Evolutionary conservation across 306 rosid species (phyloP).

Genomic region (Chamaecrista fasciculata): DNA sequence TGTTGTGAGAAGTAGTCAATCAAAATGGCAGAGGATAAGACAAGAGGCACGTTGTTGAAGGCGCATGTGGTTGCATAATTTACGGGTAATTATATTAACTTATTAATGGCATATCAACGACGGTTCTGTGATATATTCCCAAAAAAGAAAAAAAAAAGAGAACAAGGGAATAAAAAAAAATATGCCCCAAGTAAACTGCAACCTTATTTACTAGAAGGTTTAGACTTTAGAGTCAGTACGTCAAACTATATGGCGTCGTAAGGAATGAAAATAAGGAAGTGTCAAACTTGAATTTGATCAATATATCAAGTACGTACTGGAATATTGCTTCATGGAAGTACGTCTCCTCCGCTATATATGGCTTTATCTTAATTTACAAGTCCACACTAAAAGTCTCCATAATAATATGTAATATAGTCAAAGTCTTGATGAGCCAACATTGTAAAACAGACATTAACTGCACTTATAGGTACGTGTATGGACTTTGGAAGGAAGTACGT

Average conservation of each 20-base stretch:
- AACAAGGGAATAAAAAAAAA: not conserved
- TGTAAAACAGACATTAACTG: not conserved
- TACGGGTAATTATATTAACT: not conserved
- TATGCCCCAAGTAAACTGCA: not conserved
- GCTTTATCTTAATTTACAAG: not conserved
- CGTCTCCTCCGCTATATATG: not conserved
- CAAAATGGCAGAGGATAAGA: not conserved
- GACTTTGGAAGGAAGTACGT: no score
- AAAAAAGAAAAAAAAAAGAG: not conserved
- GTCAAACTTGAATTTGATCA: not conserved
- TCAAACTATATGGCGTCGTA: not conserved
- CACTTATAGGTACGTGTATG: no score
- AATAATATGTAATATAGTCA: no score
- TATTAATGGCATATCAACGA: not conserved
- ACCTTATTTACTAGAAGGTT: not conserved
- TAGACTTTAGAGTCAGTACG: no score
- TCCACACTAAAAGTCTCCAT: no score
- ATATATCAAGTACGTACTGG: not conserved
- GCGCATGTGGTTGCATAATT: constrained; percentile 4
- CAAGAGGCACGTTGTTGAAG: not conserved
- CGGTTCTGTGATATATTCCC: no score
- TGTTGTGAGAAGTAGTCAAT: not conserved
- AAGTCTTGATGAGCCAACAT: not conserved
- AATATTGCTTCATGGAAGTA: not conserved
- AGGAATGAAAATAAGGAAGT: not conserved